Percentiles rank a stretch among this genome's conserved stretches.
Conservation (phyloP, 345 rosid genomes). For the Lepidium sativum region DNA sequence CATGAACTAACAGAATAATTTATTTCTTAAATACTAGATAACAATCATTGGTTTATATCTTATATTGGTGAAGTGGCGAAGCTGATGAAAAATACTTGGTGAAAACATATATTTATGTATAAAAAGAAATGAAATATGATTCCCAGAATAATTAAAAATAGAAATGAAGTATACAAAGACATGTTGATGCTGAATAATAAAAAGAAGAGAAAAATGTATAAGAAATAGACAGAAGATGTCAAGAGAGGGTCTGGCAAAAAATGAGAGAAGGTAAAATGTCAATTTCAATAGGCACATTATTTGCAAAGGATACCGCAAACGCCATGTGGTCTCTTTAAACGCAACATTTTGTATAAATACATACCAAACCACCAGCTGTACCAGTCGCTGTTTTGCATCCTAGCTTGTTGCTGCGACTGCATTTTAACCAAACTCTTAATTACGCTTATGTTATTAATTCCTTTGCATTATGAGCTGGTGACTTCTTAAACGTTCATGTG, state of each 20-base stretch:
- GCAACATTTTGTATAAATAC: slow-evolving; percentile 24
- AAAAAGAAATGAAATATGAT: neutral
- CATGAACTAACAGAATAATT: too few relatives aligned
- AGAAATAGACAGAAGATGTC: slow-evolving; percentile 23
- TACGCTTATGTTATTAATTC: neutral
- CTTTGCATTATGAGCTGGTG: slow-evolving; percentile 10
- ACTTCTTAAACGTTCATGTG: neutral
- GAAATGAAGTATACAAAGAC: neutral
- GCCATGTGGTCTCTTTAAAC: slow-evolving; percentile 31
- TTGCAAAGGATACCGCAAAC: slow-evolving; percentile 25
- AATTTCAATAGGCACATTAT: slow-evolving; percentile 21
- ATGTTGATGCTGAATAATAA: neutral
- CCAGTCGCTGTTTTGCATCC: neutral
- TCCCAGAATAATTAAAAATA: neutral
- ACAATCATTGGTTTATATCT: too few relatives aligned
- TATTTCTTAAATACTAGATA: too few relatives aligned
- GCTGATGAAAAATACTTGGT: too few relatives aligned
- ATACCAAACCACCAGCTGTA: slow-evolving; percentile 22
- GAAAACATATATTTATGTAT: too few relatives aligned
- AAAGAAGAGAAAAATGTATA: slow-evolving; percentile 3
- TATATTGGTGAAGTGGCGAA: too few relatives aligned
- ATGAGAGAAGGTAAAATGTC: slow-evolving; percentile 29
- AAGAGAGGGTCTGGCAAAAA: slow-evolving; percentile 19
- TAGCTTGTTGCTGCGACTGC: neutral
- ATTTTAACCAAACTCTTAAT: neutral